These are phyloP conservation scores for Sarocladium brachiariae DNA, from an alignment of 2,329 filamentous ascomycete genomes.

Conservation along the genomic window DNA sequence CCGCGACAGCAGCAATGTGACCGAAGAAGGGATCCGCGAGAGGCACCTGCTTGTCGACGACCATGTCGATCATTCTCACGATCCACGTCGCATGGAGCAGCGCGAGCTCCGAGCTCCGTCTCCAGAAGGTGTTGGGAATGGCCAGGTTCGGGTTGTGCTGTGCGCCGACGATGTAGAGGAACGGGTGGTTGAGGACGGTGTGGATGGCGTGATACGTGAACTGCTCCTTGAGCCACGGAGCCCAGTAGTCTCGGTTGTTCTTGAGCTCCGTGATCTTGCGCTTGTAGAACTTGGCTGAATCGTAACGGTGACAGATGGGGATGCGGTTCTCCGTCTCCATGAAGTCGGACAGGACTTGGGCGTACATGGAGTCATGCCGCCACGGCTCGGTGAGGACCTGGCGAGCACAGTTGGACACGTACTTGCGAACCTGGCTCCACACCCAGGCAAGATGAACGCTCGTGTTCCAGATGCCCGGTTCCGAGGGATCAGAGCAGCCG, in stretches of 20 bases:
- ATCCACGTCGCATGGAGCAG: conserved; percentile 47
- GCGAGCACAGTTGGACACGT: conserved; percentile 40
- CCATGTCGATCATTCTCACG: conserved; percentile 47
- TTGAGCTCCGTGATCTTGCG: conserved; percentile 38
- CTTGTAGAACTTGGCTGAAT: conserved; percentile 45
- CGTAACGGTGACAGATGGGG: conserved; percentile 44
- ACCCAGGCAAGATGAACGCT: conserved; percentile 43
- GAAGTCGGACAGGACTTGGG: conserved; percentile 42
- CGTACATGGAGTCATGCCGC: conserved; percentile 45
- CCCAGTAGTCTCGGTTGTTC: conserved; percentile 40
- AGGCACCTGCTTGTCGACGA: conserved; percentile 40
- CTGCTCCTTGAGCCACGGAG: conserved; percentile 45
- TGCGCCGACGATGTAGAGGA: conserved; percentile 44
- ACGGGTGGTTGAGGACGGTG: conserved; percentile 45
- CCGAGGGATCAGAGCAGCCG: conserved; percentile 30
- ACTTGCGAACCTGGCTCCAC: conserved; percentile 39
- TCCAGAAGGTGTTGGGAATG: conserved; percentile 49
- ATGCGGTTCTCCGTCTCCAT: conserved; percentile 43
- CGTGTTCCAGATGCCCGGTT: conserved; percentile 44
- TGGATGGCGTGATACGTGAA: conserved; percentile 46
- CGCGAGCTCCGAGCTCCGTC: conserved; percentile 42
- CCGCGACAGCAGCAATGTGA: conserved; percentile 43
- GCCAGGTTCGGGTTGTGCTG: conserved; percentile 44
- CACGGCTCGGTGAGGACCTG: conserved; percentile 43
- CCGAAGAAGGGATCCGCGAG: conserved; percentile 46